These are phyloP conservation scores for Lipomyces lipofer DNA, from an alignment of 805 yeast genomes.

Conservation along the genomic window DNA sequence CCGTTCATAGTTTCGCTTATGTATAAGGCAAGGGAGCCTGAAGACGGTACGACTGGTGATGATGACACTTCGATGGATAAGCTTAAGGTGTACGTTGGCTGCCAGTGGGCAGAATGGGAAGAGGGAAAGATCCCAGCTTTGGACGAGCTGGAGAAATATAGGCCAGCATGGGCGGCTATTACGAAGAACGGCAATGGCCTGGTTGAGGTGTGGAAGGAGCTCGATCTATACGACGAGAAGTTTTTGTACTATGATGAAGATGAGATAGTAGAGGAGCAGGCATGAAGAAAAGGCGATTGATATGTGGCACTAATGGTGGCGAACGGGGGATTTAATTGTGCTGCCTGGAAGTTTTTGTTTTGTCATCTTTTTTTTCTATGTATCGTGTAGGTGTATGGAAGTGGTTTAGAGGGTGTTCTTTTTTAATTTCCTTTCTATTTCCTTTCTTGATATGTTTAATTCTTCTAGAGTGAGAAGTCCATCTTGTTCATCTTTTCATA, in stretches of 20 bases:
- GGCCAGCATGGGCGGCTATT: constrained; percentile 65
- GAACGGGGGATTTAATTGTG: neutral
- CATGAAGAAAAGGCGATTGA: neutral
- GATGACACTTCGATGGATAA: constrained; percentile 33
- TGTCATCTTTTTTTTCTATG: neutral
- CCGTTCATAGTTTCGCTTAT: constrained; percentile 26
- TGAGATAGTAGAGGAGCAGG: neutral
- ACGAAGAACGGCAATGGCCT: constrained; percentile 67
- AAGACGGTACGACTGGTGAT: constrained; percentile 34
- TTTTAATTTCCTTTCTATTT: no score
- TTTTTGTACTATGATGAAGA: neutral
- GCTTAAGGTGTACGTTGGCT: constrained; percentile 60
- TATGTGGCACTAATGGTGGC: neutral
- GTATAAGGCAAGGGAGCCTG: constrained; percentile 35
- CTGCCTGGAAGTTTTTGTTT: neutral
- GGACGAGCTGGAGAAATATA: constrained; percentile 65
- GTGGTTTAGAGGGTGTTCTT: neutral
- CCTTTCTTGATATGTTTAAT: no score
- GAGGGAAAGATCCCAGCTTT: constrained; percentile 64
- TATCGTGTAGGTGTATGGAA: neutral
- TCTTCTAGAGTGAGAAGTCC: no score
- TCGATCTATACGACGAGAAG: constrained; percentile 43
- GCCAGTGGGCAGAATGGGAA: constrained; percentile 79
- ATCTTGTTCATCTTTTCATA: no score
- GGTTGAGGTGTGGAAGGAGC: constrained; percentile 55